phyloP scores from a whole-genome alignment of 192 early-diverging fungal genomes.

The Dissophora ornata region DNA sequence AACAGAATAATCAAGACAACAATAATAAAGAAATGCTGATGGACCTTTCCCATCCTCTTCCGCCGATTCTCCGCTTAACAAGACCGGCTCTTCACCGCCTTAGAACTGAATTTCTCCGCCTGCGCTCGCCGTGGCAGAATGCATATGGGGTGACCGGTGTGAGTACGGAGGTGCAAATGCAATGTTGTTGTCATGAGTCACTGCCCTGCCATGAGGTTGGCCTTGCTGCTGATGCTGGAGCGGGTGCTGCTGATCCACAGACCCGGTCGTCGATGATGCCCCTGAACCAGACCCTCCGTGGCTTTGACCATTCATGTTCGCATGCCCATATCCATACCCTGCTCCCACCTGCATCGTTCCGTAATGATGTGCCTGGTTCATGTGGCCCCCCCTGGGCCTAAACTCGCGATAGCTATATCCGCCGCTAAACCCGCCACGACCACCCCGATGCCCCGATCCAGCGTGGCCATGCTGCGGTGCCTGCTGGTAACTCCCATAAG shows the following conservation, averaged over 20 bases:
- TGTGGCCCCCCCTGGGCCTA: conserved; percentile 11
- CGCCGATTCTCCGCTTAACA: too few relatives aligned
- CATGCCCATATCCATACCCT: not conserved
- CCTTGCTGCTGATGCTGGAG: not conserved
- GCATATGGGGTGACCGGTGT: not conserved
- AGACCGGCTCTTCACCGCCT: not conserved
- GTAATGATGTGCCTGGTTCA: conserved; percentile 3
- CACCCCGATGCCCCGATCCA: conserved; percentile 6
- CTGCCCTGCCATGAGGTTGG: not conserved
- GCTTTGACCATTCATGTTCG: too few relatives aligned
- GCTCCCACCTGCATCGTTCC: conserved; percentile 1
- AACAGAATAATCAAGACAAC: too few relatives aligned
- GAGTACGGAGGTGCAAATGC: not conserved
- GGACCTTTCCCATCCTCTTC: too few relatives aligned
- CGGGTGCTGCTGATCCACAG: too few relatives aligned
- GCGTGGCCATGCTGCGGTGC: not conserved
- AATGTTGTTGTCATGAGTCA: not conserved
- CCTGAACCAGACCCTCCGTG: too few relatives aligned
- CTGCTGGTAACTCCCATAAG: not conserved
- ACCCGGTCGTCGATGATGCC: too few relatives aligned
- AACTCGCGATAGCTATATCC: conserved; percentile 16
- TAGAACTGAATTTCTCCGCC: not conserved
- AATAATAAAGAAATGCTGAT: too few relatives aligned
- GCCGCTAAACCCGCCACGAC: conserved; percentile 14
- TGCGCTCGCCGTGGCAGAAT: not conserved